phyloP scores from a whole-genome alignment of 352 stramenopile species.

The Thraustochytrium striatum region DNA sequence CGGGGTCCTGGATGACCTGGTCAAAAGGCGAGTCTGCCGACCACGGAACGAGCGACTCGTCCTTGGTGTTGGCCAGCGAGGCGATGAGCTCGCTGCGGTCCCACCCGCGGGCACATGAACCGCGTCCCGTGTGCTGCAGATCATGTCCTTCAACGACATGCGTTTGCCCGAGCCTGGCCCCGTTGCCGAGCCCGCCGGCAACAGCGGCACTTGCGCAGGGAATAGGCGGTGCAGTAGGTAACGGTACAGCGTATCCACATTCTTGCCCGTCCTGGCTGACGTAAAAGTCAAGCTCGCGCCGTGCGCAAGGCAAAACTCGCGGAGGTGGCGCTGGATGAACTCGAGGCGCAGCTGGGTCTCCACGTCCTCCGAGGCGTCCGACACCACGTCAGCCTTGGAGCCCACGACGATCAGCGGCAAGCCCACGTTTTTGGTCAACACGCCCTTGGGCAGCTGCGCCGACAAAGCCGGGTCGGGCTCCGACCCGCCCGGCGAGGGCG shows the following conservation, averaged over 20 bases:
- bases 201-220: not conserved
- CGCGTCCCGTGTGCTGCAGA: not conserved
- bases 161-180: not conserved
- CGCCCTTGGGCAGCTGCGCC: not conserved
- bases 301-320: slow-evolving; percentile 8
- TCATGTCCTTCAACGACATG: too few relatives aligned
- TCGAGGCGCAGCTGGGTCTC: slow-evolving; percentile 34
- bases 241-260: not conserved
- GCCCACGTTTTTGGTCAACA: not conserved
- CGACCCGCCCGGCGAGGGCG: too few relatives aligned
- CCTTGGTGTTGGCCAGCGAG: not conserved
- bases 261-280: not conserved
- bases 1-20: not conserved
- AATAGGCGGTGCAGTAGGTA: slow-evolving; percentile 23
- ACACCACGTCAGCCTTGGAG: slow-evolving; percentile 14
- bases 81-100: slow-evolving; percentile 17
- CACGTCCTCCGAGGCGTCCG: slow-evolving; percentile 19
- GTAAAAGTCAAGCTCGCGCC: slow-evolving; percentile 33
- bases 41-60: slow-evolving; percentile 1
- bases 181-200: not conserved
- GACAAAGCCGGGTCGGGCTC: too few relatives aligned
- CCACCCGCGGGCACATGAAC: slow-evolving; percentile 20
- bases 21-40: not conserved
- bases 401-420: slow-evolving; percentile 28
- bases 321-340: slow-evolving; percentile 36